Percentiles rank a stretch among this genome's conserved stretches.
Conservation (phyloP, 805 yeast species). For the Yamadazyma paraphyllophila region DNA sequence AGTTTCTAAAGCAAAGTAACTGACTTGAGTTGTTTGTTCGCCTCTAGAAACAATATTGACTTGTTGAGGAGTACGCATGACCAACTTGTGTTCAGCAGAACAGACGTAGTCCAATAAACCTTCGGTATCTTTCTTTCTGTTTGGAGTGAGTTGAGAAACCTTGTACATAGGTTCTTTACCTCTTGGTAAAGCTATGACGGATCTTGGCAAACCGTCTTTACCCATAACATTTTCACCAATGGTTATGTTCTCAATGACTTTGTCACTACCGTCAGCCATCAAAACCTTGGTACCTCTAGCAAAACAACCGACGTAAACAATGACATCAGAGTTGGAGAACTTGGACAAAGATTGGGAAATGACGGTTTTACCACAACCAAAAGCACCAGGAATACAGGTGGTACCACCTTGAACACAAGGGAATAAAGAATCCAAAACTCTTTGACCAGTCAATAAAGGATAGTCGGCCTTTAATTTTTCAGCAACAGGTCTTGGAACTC, state of each 20-base stretch:
- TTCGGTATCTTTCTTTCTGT: slow-evolving; percentile 6
- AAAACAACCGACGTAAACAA: slow-evolving; percentile 78
- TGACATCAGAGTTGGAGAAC: slow-evolving; percentile 95
- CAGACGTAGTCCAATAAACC: slow-evolving; percentile 26
- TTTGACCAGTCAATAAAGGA: slow-evolving; percentile 97
- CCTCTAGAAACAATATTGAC: slow-evolving; percentile 15
- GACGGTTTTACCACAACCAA: slow-evolving; percentile 99
- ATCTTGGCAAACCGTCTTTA: slow-evolving; percentile 40
- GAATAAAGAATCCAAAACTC: slow-evolving; percentile 95
- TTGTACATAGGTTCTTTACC: slow-evolving; percentile 44
- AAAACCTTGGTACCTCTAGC: slow-evolving; percentile 41
- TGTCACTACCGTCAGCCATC: slow-evolving; percentile 42
- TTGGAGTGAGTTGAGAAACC: slow-evolving; percentile 28
- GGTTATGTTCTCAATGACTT: slow-evolving; percentile 30
- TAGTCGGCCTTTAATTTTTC: slow-evolving; percentile 90
- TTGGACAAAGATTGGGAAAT: slow-evolving; percentile 96
- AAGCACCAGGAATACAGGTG: slow-evolving; percentile 99
- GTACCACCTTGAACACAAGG: slow-evolving; percentile 99
- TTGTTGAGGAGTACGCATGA: slow-evolving; percentile 33
- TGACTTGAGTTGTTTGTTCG: slow-evolving; percentile 18
- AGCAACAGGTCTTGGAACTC: slow-evolving; percentile 98
- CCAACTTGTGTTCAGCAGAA: slow-evolving; percentile 39
- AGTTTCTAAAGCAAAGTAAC: slow-evolving; percentile 19
- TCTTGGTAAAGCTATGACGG: slow-evolving; percentile 40
- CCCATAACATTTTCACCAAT: slow-evolving; percentile 44